These are phyloP conservation scores for Nepenthes mirabilis DNA, from an alignment of 148 eudicot genomes.

Conservation along the genomic window DNA sequence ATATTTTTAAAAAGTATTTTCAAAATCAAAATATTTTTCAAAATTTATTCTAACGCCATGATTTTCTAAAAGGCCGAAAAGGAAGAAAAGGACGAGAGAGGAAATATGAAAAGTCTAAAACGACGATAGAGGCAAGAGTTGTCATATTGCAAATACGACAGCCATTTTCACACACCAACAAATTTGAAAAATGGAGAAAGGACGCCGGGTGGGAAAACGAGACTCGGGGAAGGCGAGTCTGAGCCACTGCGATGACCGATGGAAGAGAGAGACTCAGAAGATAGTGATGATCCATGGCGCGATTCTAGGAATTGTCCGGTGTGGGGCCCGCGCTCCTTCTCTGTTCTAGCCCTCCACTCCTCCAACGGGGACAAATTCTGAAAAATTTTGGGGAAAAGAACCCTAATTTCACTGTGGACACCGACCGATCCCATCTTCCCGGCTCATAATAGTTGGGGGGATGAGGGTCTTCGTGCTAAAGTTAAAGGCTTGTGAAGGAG, in stretches of 20 bases:
- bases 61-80: too few relatives aligned
- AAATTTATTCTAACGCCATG: too few relatives aligned
- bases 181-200: background rate
- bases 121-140: background rate
- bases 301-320: constrained; percentile 8
- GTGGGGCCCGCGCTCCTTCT: constrained; percentile 4
- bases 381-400: background rate
- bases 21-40: too few relatives aligned
- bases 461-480: too few relatives aligned
- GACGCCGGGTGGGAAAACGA: constrained; percentile 11
- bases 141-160: background rate
- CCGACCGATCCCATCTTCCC: too few relatives aligned
- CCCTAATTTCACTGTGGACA: background rate
- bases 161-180: background rate
- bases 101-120: too few relatives aligned
- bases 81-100: background rate
- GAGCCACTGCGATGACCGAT: constrained; percentile 1
- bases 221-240: background rate
- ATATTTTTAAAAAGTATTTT: too few relatives aligned
- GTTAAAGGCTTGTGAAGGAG: background rate
- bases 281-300: constrained; percentile 2
- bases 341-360: too few relatives aligned
- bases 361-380: too few relatives aligned
- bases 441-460: too few relatives aligned
- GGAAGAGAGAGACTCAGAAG: background rate